phyloP scores from a whole-genome alignment of 805 yeast species.

The Candida ovalis region DNA sequence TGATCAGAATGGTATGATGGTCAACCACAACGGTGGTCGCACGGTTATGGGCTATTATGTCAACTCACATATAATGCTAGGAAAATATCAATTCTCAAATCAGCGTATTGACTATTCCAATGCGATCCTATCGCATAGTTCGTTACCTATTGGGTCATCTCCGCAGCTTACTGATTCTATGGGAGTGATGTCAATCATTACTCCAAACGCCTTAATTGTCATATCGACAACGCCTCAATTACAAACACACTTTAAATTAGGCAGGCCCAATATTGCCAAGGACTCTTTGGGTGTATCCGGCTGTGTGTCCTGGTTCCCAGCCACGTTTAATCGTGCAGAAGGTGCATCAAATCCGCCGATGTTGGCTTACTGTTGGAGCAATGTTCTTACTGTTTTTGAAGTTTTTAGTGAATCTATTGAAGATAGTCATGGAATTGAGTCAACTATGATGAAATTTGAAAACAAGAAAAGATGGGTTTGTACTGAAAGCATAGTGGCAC shows the following conservation, averaged over 20 bases:
- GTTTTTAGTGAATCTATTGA: conserved; percentile 34
- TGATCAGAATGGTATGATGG: conserved; percentile 54
- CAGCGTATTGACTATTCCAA: conserved; percentile 10
- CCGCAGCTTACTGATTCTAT: conserved; percentile 51
- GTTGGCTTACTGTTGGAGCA: conserved; percentile 70
- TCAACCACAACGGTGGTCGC: conserved; percentile 61
- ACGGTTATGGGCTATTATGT: conserved; percentile 50
- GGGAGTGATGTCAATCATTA: conserved; percentile 59
- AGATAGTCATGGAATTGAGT: conserved; percentile 23
- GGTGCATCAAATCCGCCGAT: conserved; percentile 35
- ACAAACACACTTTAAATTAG: conserved; percentile 51
- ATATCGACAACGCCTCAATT: conserved; percentile 50
- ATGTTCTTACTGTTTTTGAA: conserved; percentile 53
- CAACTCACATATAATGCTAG: conserved; percentile 48
- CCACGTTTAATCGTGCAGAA: conserved; percentile 27
- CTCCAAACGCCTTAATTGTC: conserved; percentile 46
- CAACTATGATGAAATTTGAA: conserved; percentile 31
- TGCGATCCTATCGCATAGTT: conserved; percentile 37
- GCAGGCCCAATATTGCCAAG: conserved; percentile 39
- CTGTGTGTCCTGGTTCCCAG: conserved; percentile 64
- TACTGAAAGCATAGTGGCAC: conserved; percentile 46
- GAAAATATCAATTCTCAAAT: conserved; percentile 34
- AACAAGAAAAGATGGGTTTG: conserved; percentile 40
- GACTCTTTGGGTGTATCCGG: conserved; percentile 36
- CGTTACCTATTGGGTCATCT: conserved; percentile 59